These are phyloP conservation scores for Bisporella sp. DNA, from an alignment of 2,329 filamentous ascomycete genomes.

Conservation along the genomic window DNA sequence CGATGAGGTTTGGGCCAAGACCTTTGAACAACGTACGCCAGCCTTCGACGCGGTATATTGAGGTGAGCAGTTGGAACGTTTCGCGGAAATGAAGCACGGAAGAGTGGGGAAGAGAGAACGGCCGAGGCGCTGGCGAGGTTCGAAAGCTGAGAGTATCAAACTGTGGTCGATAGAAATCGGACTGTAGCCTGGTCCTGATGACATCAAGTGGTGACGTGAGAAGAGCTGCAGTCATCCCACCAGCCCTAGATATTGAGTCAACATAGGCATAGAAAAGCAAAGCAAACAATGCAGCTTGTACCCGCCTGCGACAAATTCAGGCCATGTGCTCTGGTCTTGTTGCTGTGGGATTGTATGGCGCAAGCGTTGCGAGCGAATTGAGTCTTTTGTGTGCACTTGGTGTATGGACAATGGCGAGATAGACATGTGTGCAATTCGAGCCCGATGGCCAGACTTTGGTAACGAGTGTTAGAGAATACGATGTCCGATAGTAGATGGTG, in stretches of 20 bases:
- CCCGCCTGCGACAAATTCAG: background rate
- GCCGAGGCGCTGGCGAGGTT: background rate
- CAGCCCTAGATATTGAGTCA: background rate
- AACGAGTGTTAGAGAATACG: background rate
- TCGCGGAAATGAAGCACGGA: background rate
- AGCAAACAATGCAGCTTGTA: background rate
- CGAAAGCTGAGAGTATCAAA: background rate
- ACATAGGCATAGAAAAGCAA: background rate
- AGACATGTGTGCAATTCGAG: background rate
- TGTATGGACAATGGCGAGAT: background rate
- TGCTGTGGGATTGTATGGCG: background rate
- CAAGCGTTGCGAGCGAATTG: background rate
- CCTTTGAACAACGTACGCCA: background rate
- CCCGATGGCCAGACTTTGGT: background rate
- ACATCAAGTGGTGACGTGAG: background rate
- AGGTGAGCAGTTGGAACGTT: background rate
- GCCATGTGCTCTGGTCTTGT: slow-evolving; percentile 26
- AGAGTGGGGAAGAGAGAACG: background rate
- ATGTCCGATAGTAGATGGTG: background rate
- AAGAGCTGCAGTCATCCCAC: background rate
- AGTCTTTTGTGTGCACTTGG: background rate
- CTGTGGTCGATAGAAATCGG: background rate
- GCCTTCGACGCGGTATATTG: background rate
- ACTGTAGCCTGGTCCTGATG: background rate
- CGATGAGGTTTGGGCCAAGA: background rate